Evolutionary conservation across 169 alveolate genomes (phyloP).

Genomic region (Plasmodium gaboni): DNA sequence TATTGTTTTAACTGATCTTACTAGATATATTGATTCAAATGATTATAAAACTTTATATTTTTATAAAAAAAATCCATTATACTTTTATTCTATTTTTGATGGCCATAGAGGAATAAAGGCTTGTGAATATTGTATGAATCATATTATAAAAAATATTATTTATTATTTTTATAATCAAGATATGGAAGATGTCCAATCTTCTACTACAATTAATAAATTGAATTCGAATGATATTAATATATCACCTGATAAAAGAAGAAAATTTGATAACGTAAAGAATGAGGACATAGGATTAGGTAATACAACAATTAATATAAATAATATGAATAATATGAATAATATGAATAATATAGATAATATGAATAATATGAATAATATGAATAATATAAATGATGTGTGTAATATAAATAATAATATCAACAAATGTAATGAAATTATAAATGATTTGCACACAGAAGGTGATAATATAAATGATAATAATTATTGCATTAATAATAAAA

Average conservation of each 20-base stretch:
- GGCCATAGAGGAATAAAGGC: conserved; percentile 75
- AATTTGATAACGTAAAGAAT: no score
- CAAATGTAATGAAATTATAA: no score
- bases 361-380: no score
- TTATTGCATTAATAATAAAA: no score
- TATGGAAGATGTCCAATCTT: not conserved
- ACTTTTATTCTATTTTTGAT: conserved; percentile 57
- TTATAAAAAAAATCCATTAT: conserved; percentile 55
- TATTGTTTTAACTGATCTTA: conserved; percentile 37
- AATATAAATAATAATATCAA: no score
- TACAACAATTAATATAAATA: no score
- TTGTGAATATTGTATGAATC: conserved; percentile 66
- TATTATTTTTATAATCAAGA: conserved; percentile 51
- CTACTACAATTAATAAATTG: not conserved
- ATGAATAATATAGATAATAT: no score
- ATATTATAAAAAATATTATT: conserved; percentile 55
- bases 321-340: no score
- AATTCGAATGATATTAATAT: not conserved
- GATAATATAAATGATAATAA: no score
- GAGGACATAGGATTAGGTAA: no score
- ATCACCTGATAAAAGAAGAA: not conserved
- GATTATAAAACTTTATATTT: conserved; percentile 68
- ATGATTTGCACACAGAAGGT: no score
- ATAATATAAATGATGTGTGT: no score
- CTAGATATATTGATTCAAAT: conserved; percentile 53